Percentiles rank a stretch among this genome's conserved stretches.
Conservation (phyloP, 768 basidiomycete species). For the Boletus edulis region DNA sequence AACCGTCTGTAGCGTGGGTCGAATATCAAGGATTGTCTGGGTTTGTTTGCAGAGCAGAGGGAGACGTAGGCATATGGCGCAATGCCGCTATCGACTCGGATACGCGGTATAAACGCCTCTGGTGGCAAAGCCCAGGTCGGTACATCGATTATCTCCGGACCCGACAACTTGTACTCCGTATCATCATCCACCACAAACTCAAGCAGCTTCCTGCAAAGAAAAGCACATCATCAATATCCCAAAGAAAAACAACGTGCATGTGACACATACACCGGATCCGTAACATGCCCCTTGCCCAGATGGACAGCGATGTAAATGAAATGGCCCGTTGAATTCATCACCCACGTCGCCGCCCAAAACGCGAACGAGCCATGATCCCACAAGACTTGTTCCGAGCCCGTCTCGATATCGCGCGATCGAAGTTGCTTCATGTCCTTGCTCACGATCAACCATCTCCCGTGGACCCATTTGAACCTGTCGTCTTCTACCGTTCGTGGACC, state of each 20-base stretch:
- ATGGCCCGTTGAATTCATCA: conserved; percentile 8
- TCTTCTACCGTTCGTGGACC: conserved; percentile 4
- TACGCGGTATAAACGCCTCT: conserved; percentile 12
- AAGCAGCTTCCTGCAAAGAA: conserved; percentile 13
- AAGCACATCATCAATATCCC: not conserved
- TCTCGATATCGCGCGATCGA: conserved; percentile 13
- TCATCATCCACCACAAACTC: conserved; percentile 18
- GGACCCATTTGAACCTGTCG: conserved; percentile 15
- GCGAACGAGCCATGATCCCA: conserved; percentile 13
- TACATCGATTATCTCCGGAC: conserved; percentile 12
- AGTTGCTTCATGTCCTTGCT: conserved; percentile 14
- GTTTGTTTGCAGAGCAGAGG: conserved; percentile 9
- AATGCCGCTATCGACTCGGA: conserved; percentile 8
- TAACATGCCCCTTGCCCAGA: not conserved
- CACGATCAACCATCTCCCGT: conserved; percentile 19
- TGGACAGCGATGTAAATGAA: conserved; percentile 17
- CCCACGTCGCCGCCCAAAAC: conserved; percentile 8
- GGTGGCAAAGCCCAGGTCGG: conserved; percentile 10
- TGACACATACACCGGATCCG: conserved; percentile 16
- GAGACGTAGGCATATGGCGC: conserved; percentile 16
- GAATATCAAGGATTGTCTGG: conserved; percentile 15
- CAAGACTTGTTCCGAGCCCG: conserved; percentile 8
- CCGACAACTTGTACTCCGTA: conserved; percentile 9
- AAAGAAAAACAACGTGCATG: not conserved
- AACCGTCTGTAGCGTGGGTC: conserved; percentile 13